Percentiles rank a stretch among this genome's conserved stretches.
Evolutionary conservation across 352 stramenopile genomes (phyloP).

Genomic region (Blastocystis sp.): DNA sequence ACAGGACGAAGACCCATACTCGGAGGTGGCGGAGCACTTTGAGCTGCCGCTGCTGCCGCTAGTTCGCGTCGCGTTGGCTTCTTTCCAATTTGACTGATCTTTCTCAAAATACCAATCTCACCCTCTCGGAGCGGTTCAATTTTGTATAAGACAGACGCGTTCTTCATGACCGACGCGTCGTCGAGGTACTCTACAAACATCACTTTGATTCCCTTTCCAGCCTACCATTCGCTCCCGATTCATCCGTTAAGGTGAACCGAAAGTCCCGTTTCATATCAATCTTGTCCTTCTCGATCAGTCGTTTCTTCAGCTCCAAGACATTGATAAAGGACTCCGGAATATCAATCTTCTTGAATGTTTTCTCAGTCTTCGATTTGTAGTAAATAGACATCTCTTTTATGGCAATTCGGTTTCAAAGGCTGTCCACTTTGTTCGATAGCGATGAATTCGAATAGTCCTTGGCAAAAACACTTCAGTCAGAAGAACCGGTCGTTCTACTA

Average conservation of each 20-base stretch:
- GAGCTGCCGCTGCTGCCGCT: neutral
- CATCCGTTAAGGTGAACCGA: slow-evolving; percentile 4
- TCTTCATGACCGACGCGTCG: slow-evolving; percentile 38
- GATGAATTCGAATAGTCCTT: neutral
- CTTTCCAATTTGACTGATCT: neutral
- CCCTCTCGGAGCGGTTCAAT: neutral
- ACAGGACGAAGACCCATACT: neutral
- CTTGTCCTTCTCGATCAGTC: slow-evolving; percentile 12
- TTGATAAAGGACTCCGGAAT: slow-evolving; percentile 17
- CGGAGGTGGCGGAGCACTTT: neutral
- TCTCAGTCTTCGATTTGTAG: slow-evolving; percentile 28
- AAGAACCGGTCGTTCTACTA: slow-evolving; percentile 18
- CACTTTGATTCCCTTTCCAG: too few species aligned
- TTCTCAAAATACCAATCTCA: slow-evolving; percentile 9
- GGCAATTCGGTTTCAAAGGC: neutral
- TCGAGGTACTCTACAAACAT: slow-evolving; percentile 15
- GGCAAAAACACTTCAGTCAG: neutral
- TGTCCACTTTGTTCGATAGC: neutral
- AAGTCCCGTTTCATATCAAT: slow-evolving; percentile 41
- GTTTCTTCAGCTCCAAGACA: slow-evolving; percentile 20
- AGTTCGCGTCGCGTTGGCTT: neutral
- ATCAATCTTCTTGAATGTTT: neutral
- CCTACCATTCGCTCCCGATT: neutral
- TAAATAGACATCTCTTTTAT: slow-evolving; percentile 41
- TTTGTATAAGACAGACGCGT: slow-evolving; percentile 1